phyloP scores from a whole-genome alignment of 306 rosid genomes.

The Cucurbita ficifolia region DNA sequence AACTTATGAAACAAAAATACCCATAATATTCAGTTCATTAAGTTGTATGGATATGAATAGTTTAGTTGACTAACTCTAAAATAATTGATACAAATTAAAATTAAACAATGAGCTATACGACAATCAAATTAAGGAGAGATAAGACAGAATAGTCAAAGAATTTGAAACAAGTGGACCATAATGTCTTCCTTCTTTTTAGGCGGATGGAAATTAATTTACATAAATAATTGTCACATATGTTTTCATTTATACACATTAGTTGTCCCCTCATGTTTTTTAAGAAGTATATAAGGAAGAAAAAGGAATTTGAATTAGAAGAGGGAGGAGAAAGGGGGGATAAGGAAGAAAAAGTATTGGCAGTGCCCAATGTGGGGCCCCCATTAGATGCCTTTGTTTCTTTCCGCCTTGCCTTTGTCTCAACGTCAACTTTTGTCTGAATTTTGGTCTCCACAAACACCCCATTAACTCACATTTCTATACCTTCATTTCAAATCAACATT shows the following conservation, averaged over 20 bases:
- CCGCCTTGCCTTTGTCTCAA: constrained; percentile 53
- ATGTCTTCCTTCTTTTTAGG: constrained; percentile 48
- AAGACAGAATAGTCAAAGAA: constrained; percentile 47
- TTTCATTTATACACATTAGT: too few relatives aligned
- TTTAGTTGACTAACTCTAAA: background rate
- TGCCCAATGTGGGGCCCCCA: constrained; percentile 16
- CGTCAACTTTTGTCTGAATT: constrained; percentile 29
- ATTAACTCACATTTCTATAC: background rate
- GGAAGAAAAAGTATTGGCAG: constrained; percentile 8
- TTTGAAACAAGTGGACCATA: constrained; percentile 45
- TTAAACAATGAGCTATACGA: background rate
- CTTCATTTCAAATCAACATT: background rate
- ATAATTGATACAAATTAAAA: background rate
- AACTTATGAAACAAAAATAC: too few relatives aligned
- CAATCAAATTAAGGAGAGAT: constrained; percentile 6
- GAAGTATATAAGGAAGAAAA: rapidly evolving
- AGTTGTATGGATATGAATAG: background rate
- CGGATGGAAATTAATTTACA: too few relatives aligned
- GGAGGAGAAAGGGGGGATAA: background rate
- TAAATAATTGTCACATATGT: too few relatives aligned
- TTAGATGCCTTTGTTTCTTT: constrained; percentile 19
- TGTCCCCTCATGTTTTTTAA: too few relatives aligned
- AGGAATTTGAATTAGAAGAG: background rate
- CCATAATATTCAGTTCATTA: background rate
- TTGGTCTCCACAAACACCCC: background rate